These are phyloP conservation scores for Rhodotorula kratochvilovae DNA, from an alignment of 768 basidiomycete genomes.

Conservation along the genomic window DNA sequence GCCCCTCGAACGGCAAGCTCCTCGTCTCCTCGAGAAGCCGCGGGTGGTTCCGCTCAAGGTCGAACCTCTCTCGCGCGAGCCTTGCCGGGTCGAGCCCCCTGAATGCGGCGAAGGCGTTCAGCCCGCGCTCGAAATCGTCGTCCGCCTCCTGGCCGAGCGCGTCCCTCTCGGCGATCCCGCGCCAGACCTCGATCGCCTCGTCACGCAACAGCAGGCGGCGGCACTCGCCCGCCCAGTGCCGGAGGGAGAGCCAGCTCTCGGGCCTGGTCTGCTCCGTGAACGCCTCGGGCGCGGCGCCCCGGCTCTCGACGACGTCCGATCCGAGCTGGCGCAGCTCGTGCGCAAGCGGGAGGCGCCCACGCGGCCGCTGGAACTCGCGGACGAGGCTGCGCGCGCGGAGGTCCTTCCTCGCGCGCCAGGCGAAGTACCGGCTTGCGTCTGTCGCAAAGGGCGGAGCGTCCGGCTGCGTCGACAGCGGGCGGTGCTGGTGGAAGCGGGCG, in stretches of 20 bases:
- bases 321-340: constrained; percentile 11
- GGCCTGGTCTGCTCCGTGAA: background rate
- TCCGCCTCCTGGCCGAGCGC: background rate
- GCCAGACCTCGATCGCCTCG: constrained; percentile 22
- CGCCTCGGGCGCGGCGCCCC: background rate
- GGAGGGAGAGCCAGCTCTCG: constrained; percentile 5
- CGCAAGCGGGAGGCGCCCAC: background rate
- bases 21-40: background rate
- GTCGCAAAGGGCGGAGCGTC: too few species aligned
- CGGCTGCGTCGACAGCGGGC: background rate
- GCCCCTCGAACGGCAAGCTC: background rate
- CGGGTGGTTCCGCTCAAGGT: background rate
- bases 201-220: constrained; percentile 7
- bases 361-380: constrained; percentile 5
- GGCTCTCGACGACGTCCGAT: constrained; percentile 12
- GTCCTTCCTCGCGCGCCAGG: background rate
- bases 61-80: background rate
- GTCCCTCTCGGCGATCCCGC: constrained; percentile 4
- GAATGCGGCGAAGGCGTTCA: constrained; percentile 24
- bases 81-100: constrained; percentile 10
- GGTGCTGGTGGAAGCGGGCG: background rate
- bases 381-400: background rate
- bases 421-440: background rate
- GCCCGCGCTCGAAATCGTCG: constrained; percentile 27
- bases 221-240: constrained; percentile 10